Evolutionary conservation across 345 rosid genomes (phyloP), one percentile per base, ranked within the genome.

Genomic region (Camelina neglecta): DNA sequence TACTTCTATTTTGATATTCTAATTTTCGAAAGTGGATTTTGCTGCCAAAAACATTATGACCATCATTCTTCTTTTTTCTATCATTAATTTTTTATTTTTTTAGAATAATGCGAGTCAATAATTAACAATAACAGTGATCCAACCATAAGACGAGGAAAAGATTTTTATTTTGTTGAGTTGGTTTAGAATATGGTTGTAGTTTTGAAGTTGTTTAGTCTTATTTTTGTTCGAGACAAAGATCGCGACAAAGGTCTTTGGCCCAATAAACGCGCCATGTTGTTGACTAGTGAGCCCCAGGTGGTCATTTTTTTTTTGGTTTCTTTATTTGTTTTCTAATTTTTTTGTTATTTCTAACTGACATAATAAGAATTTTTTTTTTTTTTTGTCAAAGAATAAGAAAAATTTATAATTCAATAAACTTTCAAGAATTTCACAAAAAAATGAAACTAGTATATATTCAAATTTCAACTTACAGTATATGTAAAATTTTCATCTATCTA

Each of bases 11-110:
- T 45, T 24, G 6, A 13, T 35, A 54, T 53, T 72, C 10, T n/a
- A 3, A n/a, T 35, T 21, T 42, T 78, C 35, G 44, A 59, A 77
- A 71, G 73, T 78, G 73, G 74, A 73, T 67, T 72, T 67, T 67
- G 73, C 77, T 60, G 73, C 81, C 70, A 78, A 67, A 66, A 66
- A 78, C 77, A 78, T 72, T 78, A 78, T 78, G 81, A 60, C 78
- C 70, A 72, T 60, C 74, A 78, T 67, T 53, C 64, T 67, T 72
- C 74, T 67, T 75, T 67, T 67, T 60, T 60, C 18, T 72, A 60
- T 78, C 23, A 51, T 65, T 29, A 4, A 29, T 59, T 36, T 49
- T 11, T 49, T 38, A 20, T 60, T 11, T 26, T 49, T 8, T 2
- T 8, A 9, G 24, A 44, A 12, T 66, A 39, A 65, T 16, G 16